Conservation (phyloP, 1,284 basidiomycete species). For the Cystobasidium pallidum region DNA sequence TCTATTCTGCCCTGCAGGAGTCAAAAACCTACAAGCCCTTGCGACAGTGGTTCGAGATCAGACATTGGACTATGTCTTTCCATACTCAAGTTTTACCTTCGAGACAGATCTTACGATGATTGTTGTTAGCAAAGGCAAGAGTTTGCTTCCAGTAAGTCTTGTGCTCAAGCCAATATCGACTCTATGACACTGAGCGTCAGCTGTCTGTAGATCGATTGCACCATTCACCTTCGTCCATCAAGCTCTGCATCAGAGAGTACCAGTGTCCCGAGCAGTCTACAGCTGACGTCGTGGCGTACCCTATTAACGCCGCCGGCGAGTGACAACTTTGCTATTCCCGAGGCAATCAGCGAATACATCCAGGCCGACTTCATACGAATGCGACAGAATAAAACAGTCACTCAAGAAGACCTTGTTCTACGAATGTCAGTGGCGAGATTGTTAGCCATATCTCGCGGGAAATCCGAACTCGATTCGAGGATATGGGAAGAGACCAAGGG, state of each 20-base stretch:
- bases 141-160: conserved; percentile 56
- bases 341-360: conserved; percentile 61
- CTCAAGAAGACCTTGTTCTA: conserved; percentile 53
- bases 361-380: conserved; percentile 74
- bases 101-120: conserved; percentile 72
- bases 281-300: conserved; percentile 48
- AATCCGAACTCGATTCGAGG: conserved; percentile 57
- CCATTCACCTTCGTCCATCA: conserved; percentile 49
- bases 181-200: conserved; percentile 18
- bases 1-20: conserved; percentile 59
- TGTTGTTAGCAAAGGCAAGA: conserved; percentile 67
- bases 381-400: conserved; percentile 56
- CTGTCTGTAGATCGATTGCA: conserved; percentile 48
- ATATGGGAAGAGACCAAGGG: conserved; percentile 56
- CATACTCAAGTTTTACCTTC: conserved; percentile 74
- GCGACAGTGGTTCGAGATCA: conserved; percentile 71
- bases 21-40: conserved; percentile 70
- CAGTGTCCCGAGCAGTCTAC: neutral
- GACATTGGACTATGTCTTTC: conserved; percentile 76
- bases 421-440: conserved; percentile 56
- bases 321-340: conserved; percentile 46
- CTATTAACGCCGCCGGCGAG: conserved; percentile 44
- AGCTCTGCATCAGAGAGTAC: neutral
- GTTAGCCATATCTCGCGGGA: conserved; percentile 57
- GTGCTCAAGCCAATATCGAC: neutral